These are phyloP conservation scores for Decorospora gaudefroyi DNA, from an alignment of 2,329 filamentous ascomycete genomes.

Conservation along the genomic window DNA sequence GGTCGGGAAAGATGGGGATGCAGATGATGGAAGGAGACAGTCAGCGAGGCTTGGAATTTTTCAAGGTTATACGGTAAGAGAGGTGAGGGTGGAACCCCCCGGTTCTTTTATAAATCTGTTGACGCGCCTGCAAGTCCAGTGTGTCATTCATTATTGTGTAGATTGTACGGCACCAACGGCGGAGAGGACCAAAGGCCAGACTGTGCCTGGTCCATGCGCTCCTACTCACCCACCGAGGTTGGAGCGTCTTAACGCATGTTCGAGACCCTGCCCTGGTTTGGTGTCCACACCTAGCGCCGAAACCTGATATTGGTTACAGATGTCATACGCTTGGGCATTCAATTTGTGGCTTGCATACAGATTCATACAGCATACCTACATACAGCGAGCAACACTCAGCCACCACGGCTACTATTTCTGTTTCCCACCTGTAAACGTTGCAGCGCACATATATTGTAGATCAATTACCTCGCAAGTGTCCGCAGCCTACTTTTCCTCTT, in stretches of 20 bases:
- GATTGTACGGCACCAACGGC: slow-evolving; percentile 15
- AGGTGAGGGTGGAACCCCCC: slow-evolving; percentile 7
- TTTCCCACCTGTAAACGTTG: too few species aligned
- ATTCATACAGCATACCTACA: background rate
- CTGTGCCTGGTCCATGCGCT: slow-evolving; percentile 8
- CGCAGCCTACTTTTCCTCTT: too few species aligned
- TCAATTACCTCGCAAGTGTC: too few species aligned
- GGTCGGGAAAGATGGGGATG: background rate
- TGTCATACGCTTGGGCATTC: slow-evolving; percentile 7
- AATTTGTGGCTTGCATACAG: slow-evolving; percentile 5
- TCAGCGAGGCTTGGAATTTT: background rate
- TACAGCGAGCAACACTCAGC: slow-evolving; percentile 1
- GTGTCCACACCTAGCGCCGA: slow-evolving; percentile 7
- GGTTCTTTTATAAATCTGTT: slow-evolving; percentile 13
- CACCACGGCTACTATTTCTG: background rate
- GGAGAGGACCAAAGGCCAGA: slow-evolving; percentile 15
- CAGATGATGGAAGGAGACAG: slow-evolving; percentile 3
- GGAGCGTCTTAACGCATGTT: slow-evolving; percentile 7
- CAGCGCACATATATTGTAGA: too few species aligned
- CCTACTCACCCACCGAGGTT: slow-evolving; percentile 8
- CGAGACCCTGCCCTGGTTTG: slow-evolving; percentile 14
- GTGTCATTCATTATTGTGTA: slow-evolving; percentile 19
- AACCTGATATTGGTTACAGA: slow-evolving; percentile 8
- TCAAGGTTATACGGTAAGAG: background rate
- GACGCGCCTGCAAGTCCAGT: slow-evolving; percentile 12